Conservation (phyloP, 345 rosid genomes). For the Lepidium africanum region DNA sequence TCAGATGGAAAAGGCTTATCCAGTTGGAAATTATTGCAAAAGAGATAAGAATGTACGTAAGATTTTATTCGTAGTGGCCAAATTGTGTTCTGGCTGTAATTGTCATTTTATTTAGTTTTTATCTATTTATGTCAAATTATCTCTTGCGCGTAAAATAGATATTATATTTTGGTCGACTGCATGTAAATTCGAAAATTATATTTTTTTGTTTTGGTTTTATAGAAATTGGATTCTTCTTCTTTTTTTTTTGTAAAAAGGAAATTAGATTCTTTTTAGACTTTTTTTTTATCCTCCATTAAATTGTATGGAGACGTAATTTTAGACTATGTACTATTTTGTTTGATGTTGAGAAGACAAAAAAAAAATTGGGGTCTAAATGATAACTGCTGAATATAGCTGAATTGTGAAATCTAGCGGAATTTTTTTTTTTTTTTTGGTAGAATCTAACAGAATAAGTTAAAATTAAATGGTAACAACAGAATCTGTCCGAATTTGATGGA, state of each 20-base stretch:
- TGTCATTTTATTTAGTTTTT: not conserved
- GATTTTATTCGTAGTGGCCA: conserved; percentile 9
- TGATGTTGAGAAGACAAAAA: too few species aligned
- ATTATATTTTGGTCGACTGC: not conserved
- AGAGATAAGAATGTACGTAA: conserved; percentile 27
- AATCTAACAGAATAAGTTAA: too few species aligned
- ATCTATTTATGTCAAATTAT: not conserved
- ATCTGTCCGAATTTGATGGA: too few species aligned
- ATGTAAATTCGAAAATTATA: not conserved
- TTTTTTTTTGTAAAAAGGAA: too few species aligned
- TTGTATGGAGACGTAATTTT: conserved; percentile 5
- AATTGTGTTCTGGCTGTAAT: conserved; percentile 19
- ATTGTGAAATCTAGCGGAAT: too few species aligned
- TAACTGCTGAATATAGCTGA: too few species aligned
- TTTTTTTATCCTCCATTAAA: not conserved
- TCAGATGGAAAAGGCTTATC: conserved; percentile 24
- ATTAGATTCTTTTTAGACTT: not conserved
- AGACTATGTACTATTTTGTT: not conserved
- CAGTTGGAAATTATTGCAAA: conserved; percentile 8
- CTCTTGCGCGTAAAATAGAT: not conserved
- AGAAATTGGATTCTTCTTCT: too few species aligned
- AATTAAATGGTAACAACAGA: too few species aligned
- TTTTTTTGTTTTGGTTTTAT: too few species aligned
- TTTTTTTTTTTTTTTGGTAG: too few species aligned
- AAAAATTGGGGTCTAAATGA: not conserved